Evolutionary conservation across 2,329 filamentous ascomycete species (phyloP).

Genomic region (Penicillium corylophilum): DNA sequence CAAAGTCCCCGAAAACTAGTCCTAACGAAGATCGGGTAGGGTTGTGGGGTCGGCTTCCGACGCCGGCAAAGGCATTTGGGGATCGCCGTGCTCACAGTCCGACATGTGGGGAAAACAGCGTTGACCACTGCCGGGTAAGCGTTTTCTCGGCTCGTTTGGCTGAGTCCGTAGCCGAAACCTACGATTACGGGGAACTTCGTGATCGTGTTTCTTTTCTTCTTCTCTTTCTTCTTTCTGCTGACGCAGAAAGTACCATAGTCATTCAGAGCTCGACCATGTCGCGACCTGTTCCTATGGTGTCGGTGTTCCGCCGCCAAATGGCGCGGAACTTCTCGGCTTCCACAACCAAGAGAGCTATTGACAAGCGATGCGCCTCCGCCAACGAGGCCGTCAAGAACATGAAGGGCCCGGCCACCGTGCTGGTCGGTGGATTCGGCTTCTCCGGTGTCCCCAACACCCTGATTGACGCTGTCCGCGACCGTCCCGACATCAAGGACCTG

Average conservation of each 20-base stretch:
- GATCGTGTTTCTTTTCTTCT: constrained; percentile 11
- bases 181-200: constrained; percentile 15
- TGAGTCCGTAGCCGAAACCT: constrained; percentile 23
- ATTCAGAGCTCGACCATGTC: constrained; percentile 23
- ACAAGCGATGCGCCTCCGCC: constrained; percentile 70
- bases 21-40: constrained; percentile 7
- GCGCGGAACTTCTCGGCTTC: constrained; percentile 65
- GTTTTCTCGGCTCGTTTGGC: constrained; percentile 27
- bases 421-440: constrained; percentile 77
- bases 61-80: constrained; percentile 21
- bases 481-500: constrained; percentile 59
- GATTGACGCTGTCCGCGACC: constrained; percentile 65
- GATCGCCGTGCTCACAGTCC: constrained; percentile 8
- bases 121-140: constrained; percentile 22
- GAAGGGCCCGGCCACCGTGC: constrained; percentile 65
- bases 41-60: constrained; percentile 23
- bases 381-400: constrained; percentile 71
- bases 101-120: constrained; percentile 7
- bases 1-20: neutral
- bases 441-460: constrained; percentile 54
- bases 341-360: constrained; percentile 63
- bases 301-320: constrained; percentile 35
- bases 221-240: constrained; percentile 18
- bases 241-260: constrained; percentile 15
- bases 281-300: constrained; percentile 29